phyloP scores from a whole-genome alignment of 805 yeast species.

The Candida anglica region DNA sequence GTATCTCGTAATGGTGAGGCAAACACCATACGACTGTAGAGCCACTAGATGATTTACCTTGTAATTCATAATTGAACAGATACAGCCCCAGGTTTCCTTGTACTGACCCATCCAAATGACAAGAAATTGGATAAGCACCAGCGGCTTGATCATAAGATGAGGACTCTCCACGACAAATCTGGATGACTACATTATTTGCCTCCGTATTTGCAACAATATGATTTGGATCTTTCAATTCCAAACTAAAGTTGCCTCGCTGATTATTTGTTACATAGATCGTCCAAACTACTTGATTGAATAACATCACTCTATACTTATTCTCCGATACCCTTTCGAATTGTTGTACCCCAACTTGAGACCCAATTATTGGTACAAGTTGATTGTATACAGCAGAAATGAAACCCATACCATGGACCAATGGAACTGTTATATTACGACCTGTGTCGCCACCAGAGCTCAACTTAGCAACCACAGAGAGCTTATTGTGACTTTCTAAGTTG shows the following conservation, averaged over 20 bases:
- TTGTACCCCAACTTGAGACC: constrained; percentile 65
- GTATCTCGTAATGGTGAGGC: constrained; percentile 47
- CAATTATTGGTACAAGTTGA: constrained; percentile 48
- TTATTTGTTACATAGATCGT: constrained; percentile 55
- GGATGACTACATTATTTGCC: constrained; percentile 49
- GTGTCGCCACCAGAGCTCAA: too few relatives aligned
- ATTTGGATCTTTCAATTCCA: constrained; percentile 31
- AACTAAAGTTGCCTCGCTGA: constrained; percentile 16
- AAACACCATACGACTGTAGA: constrained; percentile 44
- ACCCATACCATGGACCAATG: constrained; percentile 79
- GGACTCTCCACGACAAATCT: constrained; percentile 50
- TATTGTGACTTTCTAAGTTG: constrained; percentile 20
- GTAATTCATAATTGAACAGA: constrained; percentile 21
- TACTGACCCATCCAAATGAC: constrained; percentile 12
- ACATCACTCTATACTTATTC: constrained; percentile 47
- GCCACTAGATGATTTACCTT: constrained; percentile 22
- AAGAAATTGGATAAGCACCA: constrained; percentile 25
- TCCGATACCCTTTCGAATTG: constrained; percentile 36
- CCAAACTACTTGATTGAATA: constrained; percentile 65
- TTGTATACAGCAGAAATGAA: constrained; percentile 62
- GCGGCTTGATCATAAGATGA: constrained; percentile 27
- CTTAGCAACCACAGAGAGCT: constrained; percentile 27
- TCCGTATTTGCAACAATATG: constrained; percentile 39
- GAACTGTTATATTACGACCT: constrained; percentile 40
- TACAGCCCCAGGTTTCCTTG: constrained; percentile 22